Evolutionary conservation across 208 protist species (phyloP), one percentile per base, ranked within the genome.

Genomic region (Herpetomonas samuelpessoai): DNA sequence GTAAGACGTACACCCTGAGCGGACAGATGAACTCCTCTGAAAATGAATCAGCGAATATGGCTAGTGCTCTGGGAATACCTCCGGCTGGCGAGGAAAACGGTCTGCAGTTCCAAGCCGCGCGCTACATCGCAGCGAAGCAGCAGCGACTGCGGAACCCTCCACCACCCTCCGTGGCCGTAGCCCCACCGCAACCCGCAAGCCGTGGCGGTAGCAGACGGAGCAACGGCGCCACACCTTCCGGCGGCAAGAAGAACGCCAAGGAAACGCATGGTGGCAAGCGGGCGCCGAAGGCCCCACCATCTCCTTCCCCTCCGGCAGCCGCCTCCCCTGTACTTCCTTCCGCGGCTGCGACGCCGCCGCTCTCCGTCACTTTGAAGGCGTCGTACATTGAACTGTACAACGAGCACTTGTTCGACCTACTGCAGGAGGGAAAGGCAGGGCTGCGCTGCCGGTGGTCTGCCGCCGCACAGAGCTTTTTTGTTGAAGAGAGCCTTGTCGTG

Each of bases 341-440:
- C n/a, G n/a, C n/a, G n/a, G 31, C 51, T 26, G 26, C 47, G 19
- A 64, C 45, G 22, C 22, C 19, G 30, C 51, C 2, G 1, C 53
- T n/a, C 2, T 44, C 30, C 29, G 52, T 79, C 39, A 27, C 38
- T 0, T 52, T 84, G 27, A 67, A 75, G 49, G 86, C 79, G 28
- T 88, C 79, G 14, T 96, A 90, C 60, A 29, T 96, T 21, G 88
- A 97, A 58, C 65, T 97, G 2, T 96, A 91, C 65, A 91, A 96
- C 41, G 92, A 97, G 66, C 59, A 57, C 21, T 62, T 96, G 12
- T 79, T 92, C 55, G 92, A 97, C 63, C 61, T 97, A 25, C 75
- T 97, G 54, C 74, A 82, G 30, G 71, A 73, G 1, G 79, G 41
- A 69, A 49, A 27, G 4, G 58, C 55, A 19, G 71, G 61, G 28